These are phyloP conservation scores for Leccinum boreale DNA, from an alignment of 768 basidiomycete genomes.

Conservation along the genomic window DNA sequence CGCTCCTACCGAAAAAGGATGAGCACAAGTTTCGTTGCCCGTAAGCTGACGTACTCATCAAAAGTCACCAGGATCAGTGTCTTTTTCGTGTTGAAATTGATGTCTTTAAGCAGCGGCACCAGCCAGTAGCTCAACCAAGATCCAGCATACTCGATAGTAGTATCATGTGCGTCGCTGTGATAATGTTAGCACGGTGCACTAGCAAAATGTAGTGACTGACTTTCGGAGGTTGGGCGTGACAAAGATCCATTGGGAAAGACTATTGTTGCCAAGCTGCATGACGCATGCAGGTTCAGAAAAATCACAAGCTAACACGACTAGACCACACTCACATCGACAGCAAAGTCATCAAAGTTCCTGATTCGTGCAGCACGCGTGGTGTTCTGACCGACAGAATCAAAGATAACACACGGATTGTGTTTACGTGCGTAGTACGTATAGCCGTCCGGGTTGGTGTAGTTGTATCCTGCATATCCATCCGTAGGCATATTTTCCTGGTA, in stretches of 20 bases:
- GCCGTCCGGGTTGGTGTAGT: conserved; percentile 27
- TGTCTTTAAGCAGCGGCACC: conserved; percentile 45
- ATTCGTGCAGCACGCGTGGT: conserved; percentile 40
- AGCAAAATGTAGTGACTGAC: conserved; percentile 8
- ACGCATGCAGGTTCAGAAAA: not conserved
- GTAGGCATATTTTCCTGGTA: conserved; percentile 60
- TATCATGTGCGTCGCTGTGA: conserved; percentile 60
- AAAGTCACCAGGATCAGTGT: conserved; percentile 63
- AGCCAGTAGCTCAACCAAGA: conserved; percentile 51
- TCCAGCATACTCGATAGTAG: conserved; percentile 44
- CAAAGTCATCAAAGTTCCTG: conserved; percentile 64
- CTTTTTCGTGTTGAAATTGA: conserved; percentile 48
- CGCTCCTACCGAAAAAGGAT: conserved; percentile 16
- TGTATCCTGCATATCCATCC: conserved; percentile 44
- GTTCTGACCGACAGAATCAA: conserved; percentile 46
- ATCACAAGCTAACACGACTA: not conserved
- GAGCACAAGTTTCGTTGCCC: not conserved
- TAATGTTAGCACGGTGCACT: not conserved
- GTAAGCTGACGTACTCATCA: conserved; percentile 48
- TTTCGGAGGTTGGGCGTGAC: conserved; percentile 56
- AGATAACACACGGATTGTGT: conserved; percentile 53
- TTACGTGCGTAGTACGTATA: conserved; percentile 57
- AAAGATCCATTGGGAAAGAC: conserved; percentile 58
- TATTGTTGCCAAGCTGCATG: conserved; percentile 32
- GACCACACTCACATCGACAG: conserved; percentile 41